phyloP scores from a whole-genome alignment of 805 yeast species.

The Barnettozyma wickerhamii region DNA sequence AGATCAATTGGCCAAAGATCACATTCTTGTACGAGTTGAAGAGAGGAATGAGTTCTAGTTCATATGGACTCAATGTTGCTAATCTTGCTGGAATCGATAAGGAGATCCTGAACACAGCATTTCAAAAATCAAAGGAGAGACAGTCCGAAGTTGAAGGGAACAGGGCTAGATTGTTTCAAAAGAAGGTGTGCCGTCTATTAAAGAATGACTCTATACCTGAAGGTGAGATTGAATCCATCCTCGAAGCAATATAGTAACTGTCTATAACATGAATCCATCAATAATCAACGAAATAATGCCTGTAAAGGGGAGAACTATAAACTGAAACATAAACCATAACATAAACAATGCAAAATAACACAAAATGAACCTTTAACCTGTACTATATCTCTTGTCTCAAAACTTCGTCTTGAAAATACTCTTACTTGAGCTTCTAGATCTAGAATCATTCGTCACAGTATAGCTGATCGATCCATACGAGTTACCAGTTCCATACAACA shows the following conservation, averaged over 20 bases:
- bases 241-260: too few relatives aligned
- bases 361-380: background rate
- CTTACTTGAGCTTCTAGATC: constrained; percentile 36
- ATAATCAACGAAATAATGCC: too few relatives aligned
- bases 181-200: too few relatives aligned
- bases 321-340: background rate
- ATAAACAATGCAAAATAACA: background rate
- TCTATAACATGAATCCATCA: too few relatives aligned
- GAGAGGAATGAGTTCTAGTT: constrained; percentile 85
- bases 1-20: constrained; percentile 51
- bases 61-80: constrained; percentile 97
- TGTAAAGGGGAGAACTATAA: too few relatives aligned
- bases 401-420: constrained; percentile 27
- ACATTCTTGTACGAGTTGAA: constrained; percentile 88
- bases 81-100: constrained; percentile 89
- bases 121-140: constrained; percentile 78
- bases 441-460: constrained; percentile 31
- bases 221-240: too few relatives aligned
- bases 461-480: constrained; percentile 39
- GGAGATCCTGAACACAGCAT: constrained; percentile 86
- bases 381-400: constrained; percentile 2
- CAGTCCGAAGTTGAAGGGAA: constrained; percentile 43
- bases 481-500: constrained; percentile 42
- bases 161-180: background rate
- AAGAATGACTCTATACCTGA: too few relatives aligned